Conservation (phyloP, 495 filamentous ascomycete species). For the Neurospora intermedia region DNA sequence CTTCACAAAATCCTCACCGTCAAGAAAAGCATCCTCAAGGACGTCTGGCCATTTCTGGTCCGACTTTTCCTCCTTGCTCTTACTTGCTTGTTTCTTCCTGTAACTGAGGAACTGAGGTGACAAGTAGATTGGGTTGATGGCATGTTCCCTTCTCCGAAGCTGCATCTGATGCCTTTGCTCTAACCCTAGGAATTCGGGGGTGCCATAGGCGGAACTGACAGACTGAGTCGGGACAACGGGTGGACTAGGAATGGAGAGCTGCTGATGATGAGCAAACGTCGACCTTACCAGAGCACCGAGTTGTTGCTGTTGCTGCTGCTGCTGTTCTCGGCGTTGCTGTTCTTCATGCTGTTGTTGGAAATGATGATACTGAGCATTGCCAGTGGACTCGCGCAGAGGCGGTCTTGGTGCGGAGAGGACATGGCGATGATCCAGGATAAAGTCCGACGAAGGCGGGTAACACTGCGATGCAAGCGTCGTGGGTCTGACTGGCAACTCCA, state of each 20-base stretch:
- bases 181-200: constrained; percentile 10
- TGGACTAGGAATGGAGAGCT: constrained; percentile 26
- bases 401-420: constrained; percentile 21
- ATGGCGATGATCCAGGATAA: constrained; percentile 9
- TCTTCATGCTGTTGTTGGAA: background rate
- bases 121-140: constrained; percentile 40
- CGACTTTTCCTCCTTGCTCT: constrained; percentile 37
- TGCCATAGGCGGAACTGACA: constrained; percentile 25
- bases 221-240: constrained; percentile 35
- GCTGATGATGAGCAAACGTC: constrained; percentile 23
- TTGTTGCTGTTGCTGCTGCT: background rate
- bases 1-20: constrained; percentile 48
- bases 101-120: constrained; percentile 54
- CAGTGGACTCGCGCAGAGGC: constrained; percentile 38
- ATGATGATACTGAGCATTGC: constrained; percentile 35
- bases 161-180: constrained; percentile 14
- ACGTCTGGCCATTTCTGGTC: constrained; percentile 66
- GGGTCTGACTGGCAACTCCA: constrained; percentile 18
- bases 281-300: constrained; percentile 21
- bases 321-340: background rate
- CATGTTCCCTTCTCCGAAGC: constrained; percentile 13
- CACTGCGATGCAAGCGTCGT: constrained; percentile 18
- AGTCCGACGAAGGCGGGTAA: constrained; percentile 16
- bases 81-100: constrained; percentile 54
- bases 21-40: constrained; percentile 79